These are phyloP conservation scores for Marasmius sp. DNA, from an alignment of 1,284 basidiomycete genomes.

Conservation along the genomic window DNA sequence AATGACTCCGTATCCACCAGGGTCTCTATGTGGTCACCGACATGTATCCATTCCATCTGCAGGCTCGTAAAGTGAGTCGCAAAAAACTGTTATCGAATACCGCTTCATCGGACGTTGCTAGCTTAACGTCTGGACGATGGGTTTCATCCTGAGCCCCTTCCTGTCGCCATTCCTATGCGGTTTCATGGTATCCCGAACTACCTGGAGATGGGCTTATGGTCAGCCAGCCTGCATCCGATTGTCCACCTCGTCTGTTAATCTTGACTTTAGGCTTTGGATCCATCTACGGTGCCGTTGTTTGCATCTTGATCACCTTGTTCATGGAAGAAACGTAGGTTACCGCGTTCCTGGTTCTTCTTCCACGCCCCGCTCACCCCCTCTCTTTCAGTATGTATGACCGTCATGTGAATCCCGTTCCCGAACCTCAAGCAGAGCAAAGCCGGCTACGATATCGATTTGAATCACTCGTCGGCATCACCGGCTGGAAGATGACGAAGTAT, in stretches of 20 bases:
- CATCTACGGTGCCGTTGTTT: conserved; percentile 52
- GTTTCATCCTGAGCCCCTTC: conserved; percentile 67
- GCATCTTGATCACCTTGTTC: conserved; percentile 53
- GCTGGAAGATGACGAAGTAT: conserved; percentile 48
- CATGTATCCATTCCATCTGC: conserved; percentile 73
- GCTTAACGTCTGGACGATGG: conserved; percentile 74
- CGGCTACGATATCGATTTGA: conserved; percentile 46
- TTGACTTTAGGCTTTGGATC: conserved; percentile 63
- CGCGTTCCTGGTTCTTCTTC: neutral
- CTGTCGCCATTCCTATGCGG: conserved; percentile 70
- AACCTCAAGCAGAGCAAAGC: conserved; percentile 21
- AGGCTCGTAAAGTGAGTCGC: conserved; percentile 59
- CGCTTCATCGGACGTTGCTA: conserved; percentile 19
- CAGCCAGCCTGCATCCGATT: neutral
- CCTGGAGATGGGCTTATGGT: conserved; percentile 17
- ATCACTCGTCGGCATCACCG: conserved; percentile 55
- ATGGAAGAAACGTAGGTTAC: conserved; percentile 57
- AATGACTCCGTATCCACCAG: conserved; percentile 26
- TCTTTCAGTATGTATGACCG: conserved; percentile 54
- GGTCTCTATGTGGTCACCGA: conserved; percentile 68
- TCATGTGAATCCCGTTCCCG: conserved; percentile 36
- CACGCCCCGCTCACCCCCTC: neutral
- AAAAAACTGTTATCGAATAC: neutral
- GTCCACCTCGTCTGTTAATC: conserved; percentile 20
- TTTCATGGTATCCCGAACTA: conserved; percentile 63